Evolutionary conservation across 179 eudicot species (phyloP).

Genomic region (Vitellaria paradoxa): DNA sequence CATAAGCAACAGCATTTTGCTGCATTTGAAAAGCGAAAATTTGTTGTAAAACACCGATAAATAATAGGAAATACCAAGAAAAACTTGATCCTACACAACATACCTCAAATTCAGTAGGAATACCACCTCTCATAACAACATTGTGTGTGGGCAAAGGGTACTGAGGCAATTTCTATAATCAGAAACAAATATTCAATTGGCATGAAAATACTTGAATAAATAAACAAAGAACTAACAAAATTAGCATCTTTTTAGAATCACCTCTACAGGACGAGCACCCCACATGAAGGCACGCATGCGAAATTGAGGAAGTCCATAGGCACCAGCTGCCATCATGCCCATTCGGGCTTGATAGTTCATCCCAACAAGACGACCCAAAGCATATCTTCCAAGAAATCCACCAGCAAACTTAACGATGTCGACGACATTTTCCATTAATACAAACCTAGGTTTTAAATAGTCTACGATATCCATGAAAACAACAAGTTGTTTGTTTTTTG

Average conservation of each 20-base stretch:
- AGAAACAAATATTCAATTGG: background rate
- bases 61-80: background rate
- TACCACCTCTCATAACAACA: conserved; percentile 50
- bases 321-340: conserved; percentile 94
- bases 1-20: conserved; percentile 48
- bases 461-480: conserved; percentile 74
- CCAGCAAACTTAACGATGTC: conserved; percentile 61
- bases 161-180: conserved; percentile 68
- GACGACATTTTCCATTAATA: conserved; percentile 86
- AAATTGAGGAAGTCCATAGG: conserved; percentile 84
- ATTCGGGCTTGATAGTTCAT: conserved; percentile 76
- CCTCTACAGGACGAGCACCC: conserved; percentile 79
- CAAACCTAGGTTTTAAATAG: conserved; percentile 55
- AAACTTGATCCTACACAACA: background rate
- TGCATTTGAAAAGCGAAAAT: conserved; percentile 16
- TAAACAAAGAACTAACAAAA: background rate
- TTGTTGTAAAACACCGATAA: background rate
- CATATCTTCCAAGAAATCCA: conserved; percentile 73
- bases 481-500: conserved; percentile 56
- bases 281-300: conserved; percentile 81
- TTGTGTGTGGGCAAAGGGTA: conserved; percentile 82
- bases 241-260: background rate
- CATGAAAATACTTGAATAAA: background rate
- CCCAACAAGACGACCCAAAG: conserved; percentile 59
- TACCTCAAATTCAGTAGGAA: conserved; percentile 79